Evolutionary conservation across 1,139 yeast species (phyloP).

Genomic region (Pichia sp.): DNA sequence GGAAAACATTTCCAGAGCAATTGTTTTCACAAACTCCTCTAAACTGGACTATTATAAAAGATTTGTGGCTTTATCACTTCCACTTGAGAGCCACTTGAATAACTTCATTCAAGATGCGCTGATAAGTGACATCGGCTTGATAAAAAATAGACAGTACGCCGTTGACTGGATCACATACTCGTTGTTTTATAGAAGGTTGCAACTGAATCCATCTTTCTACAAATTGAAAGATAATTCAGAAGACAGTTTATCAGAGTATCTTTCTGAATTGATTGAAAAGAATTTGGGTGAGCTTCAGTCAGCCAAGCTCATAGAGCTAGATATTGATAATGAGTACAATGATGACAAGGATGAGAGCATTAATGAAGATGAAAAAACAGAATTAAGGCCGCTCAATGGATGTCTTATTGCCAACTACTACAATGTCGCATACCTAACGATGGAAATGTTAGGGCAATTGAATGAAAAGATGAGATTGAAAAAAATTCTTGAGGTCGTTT

Average conservation of each 20-base stretch:
- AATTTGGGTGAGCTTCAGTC: constrained; percentile 61
- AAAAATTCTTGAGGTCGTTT: constrained; percentile 60
- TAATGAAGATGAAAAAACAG: constrained; percentile 38
- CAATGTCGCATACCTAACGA: constrained; percentile 57
- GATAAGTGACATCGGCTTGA: constrained; percentile 64
- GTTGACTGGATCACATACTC: constrained; percentile 88
- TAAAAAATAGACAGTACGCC: constrained; percentile 74
- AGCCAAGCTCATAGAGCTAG: constrained; percentile 59
- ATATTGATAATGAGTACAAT: constrained; percentile 38
- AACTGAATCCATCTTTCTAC: constrained; percentile 83
- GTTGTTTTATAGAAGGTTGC: constrained; percentile 74
- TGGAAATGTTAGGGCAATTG: constrained; percentile 55
- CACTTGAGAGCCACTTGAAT: constrained; percentile 75
- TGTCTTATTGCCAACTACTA: constrained; percentile 75
- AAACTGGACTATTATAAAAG: constrained; percentile 63
- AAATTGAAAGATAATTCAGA: constrained; percentile 64
- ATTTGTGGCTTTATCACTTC: constrained; percentile 70
- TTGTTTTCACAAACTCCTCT: constrained; percentile 54
- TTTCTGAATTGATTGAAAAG: constrained; percentile 81
- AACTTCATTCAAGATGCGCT: constrained; percentile 60
- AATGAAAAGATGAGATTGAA: constrained; percentile 54
- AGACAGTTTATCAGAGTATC: constrained; percentile 68
- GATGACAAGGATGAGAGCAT: constrained; percentile 32
- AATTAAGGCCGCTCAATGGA: constrained; percentile 58
- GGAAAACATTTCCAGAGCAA: constrained; percentile 38